These are phyloP conservation scores for Aristolochia contorta DNA, from an alignment of 164 flowering plant species.

Conservation along the genomic window DNA sequence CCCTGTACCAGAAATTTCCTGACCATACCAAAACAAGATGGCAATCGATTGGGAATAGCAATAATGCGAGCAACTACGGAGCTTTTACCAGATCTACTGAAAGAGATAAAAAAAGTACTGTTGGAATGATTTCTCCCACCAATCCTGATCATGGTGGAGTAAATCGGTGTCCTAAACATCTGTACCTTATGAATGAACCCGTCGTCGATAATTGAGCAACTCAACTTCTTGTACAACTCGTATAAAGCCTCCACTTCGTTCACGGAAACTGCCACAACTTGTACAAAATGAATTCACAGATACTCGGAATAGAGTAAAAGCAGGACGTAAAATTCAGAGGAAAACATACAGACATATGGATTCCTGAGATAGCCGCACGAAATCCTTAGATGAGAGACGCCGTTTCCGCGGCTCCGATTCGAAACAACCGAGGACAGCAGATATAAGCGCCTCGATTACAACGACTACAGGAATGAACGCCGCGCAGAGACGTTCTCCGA, in stretches of 20 bases:
- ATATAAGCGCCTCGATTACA: conserved; percentile 19
- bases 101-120: not conserved
- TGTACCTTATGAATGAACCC: conserved; percentile 45
- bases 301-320: not conserved
- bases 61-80: not conserved
- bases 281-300: not conserved
- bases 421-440: conserved; percentile 27
- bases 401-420: conserved; percentile 6
- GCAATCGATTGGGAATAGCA: not conserved
- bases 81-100: not conserved
- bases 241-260: conserved; percentile 65
- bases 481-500: conserved; percentile 31
- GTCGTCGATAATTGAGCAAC: conserved; percentile 60
- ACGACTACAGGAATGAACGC: conserved; percentile 25
- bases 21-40: not conserved
- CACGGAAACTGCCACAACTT: conserved; percentile 52
- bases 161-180: not conserved
- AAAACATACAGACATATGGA: conserved; percentile 22
- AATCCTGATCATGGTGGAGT: not conserved
- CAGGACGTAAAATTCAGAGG: not conserved
- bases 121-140: not conserved
- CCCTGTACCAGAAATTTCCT: too few species aligned
- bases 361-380: conserved; percentile 24
- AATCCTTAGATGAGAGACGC: conserved; percentile 10
- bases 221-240: conserved; percentile 64